Conservation (phyloP, 139 green algal genomes). For the Chlorella vulgaris region DNA sequence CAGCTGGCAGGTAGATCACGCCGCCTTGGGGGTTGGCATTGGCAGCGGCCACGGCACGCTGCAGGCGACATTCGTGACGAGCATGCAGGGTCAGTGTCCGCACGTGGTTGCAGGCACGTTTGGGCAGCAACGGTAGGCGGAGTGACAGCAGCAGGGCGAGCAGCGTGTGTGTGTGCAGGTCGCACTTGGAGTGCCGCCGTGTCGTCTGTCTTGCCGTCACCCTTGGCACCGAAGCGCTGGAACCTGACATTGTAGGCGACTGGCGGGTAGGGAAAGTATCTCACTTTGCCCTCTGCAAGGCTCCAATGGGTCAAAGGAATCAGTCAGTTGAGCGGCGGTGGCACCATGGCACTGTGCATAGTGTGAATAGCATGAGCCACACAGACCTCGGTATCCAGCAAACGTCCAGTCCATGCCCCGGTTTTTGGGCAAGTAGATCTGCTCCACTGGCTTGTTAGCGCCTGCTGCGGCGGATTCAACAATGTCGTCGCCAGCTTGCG, state of each 20-base stretch:
- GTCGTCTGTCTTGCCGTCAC: constrained; percentile 5
- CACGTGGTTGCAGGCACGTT: background rate
- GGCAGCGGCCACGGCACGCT: background rate
- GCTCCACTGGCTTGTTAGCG: background rate
- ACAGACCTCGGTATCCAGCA: background rate
- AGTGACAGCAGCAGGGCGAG: background rate
- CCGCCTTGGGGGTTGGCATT: background rate
- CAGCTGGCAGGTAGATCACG: constrained; percentile 3
- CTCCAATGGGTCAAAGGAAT: too few species aligned
- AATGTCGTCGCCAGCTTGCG: background rate
- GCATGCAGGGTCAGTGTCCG: background rate
- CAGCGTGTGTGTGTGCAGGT: background rate
- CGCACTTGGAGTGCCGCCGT: background rate
- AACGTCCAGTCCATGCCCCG: background rate
- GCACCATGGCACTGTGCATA: background rate
- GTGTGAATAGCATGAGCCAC: background rate
- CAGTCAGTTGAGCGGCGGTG: background rate
- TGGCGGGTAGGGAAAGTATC: background rate
- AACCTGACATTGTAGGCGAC: background rate
- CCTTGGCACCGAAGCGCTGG: constrained; percentile 8
- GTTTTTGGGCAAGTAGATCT: background rate
- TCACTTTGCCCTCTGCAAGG: background rate
- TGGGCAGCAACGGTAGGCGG: background rate
- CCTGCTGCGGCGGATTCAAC: background rate
- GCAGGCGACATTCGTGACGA: background rate